Conservation (phyloP, 805 yeast species). For the Saturnispora gosingensis region DNA sequence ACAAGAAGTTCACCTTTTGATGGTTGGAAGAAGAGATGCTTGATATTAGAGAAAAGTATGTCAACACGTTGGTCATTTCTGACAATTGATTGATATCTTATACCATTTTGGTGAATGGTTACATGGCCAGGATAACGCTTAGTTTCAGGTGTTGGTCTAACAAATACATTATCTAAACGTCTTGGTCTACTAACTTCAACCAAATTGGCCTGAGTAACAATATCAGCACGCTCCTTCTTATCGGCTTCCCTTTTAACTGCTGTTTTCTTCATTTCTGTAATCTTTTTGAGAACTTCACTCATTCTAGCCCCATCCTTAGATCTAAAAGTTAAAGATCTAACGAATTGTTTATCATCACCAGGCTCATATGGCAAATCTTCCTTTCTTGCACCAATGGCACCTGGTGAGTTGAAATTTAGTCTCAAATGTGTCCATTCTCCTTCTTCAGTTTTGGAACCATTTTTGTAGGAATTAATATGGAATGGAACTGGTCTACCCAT, state of each 20-base stretch:
- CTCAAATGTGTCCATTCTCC: constrained; percentile 90
- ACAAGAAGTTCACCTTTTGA: constrained; percentile 92
- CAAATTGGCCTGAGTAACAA: constrained; percentile 82
- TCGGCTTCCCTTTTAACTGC: constrained; percentile 86
- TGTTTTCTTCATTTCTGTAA: constrained; percentile 86
- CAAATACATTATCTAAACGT: constrained; percentile 78
- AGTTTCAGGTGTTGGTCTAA: constrained; percentile 96
- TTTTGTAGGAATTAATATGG: constrained; percentile 88
- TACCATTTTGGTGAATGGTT: constrained; percentile 92
- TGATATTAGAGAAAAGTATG: constrained; percentile 79
- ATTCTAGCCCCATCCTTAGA: constrained; percentile 87
- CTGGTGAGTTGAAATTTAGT: constrained; percentile 89
- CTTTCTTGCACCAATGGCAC: constrained; percentile 44
- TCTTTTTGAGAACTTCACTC: constrained; percentile 80
- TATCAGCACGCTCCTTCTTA: constrained; percentile 86
- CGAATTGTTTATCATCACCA: constrained; percentile 73
- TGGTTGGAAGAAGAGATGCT: constrained; percentile 92
- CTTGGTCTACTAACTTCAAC: constrained; percentile 79
- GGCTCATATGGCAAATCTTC: constrained; percentile 89
- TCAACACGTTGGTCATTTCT: constrained; percentile 83
- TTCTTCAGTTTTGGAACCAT: constrained; percentile 92
- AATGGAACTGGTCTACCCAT: constrained; percentile 97
- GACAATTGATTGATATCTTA: constrained; percentile 81
- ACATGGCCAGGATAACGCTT: constrained; percentile 87
- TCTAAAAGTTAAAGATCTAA: constrained; percentile 79